phyloP scores from a whole-genome alignment of 306 rosid species.

The Arachis hypogaea region DNA sequence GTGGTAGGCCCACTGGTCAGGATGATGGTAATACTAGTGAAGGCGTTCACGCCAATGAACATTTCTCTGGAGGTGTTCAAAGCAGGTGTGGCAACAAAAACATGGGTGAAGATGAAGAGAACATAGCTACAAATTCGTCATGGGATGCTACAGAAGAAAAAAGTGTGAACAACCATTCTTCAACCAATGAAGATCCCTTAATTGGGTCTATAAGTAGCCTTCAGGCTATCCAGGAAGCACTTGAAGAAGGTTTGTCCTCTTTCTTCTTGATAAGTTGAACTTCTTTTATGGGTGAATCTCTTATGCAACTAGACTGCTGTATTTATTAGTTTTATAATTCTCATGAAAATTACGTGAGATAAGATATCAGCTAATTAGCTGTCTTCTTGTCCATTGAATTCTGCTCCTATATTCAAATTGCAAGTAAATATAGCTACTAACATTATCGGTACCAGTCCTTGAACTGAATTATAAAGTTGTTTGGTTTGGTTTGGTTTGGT shows the following conservation, averaged over 20 bases:
- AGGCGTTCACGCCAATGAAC: slow-evolving; percentile 54
- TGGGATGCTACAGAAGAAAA: slow-evolving; percentile 58
- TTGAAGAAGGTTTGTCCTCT: slow-evolving; percentile 70
- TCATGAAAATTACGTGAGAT: slow-evolving; percentile 4
- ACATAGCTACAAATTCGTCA: slow-evolving; percentile 51
- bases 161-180: slow-evolving; percentile 53
- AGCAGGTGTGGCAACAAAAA: slow-evolving; percentile 55
- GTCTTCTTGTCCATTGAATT: slow-evolving; percentile 17
- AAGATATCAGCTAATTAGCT: slow-evolving; percentile 8
- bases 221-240: slow-evolving; percentile 79
- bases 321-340: slow-evolving; percentile 25
- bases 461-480: slow-evolving; percentile 4
- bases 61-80: slow-evolving; percentile 59
- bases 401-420: slow-evolving; percentile 16
- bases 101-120: slow-evolving; percentile 59
- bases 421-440: slow-evolving; percentile 13
- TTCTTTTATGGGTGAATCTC: slow-evolving; percentile 1
- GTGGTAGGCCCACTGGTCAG: slow-evolving; percentile 49
- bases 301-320: slow-evolving; percentile 20
- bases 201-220: slow-evolving; percentile 64
- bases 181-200: slow-evolving; percentile 64
- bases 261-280: slow-evolving; percentile 12
- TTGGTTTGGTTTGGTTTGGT: slow-evolving; percentile 28
- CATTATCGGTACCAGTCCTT: not conserved
- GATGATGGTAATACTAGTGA: slow-evolving; percentile 64